phyloP scores from a whole-genome alignment of 139 green algal species.

The Tetraselmis striata region DNA sequence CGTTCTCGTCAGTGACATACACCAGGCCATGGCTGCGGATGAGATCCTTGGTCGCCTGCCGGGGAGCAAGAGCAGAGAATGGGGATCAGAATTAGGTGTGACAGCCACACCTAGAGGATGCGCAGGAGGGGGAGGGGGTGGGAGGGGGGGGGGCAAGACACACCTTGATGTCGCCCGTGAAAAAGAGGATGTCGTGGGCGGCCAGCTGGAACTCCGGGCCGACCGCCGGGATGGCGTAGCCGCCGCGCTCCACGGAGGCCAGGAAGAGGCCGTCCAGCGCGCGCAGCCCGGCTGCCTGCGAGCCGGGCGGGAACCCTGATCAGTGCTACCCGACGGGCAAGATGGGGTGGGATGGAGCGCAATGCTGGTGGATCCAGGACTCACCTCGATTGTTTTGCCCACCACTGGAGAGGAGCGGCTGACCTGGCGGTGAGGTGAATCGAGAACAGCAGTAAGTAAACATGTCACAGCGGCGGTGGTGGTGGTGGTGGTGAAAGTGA shows the following conservation, averaged over 20 bases:
- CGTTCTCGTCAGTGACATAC: background rate
- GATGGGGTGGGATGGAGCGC: too few species aligned
- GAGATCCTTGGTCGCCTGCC: background rate
- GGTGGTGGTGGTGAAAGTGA: too few species aligned
- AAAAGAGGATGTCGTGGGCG: constrained; percentile 29
- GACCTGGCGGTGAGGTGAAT: constrained; percentile 21
- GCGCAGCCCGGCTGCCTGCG: constrained; percentile 23
- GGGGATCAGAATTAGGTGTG: too few species aligned
- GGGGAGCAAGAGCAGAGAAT: too few species aligned
- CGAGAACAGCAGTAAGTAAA: constrained; percentile 43
- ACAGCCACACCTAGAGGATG: too few species aligned
- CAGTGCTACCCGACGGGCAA: too few species aligned
- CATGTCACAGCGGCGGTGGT: too few species aligned
- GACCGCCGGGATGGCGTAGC: constrained; percentile 29
- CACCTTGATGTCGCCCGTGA: constrained; percentile 32
- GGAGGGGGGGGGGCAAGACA: too few species aligned
- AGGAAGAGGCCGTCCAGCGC: constrained; percentile 27
- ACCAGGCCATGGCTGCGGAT: background rate
- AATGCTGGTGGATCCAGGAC: too few species aligned
- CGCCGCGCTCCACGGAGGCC: constrained; percentile 7
- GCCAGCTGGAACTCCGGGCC: constrained; percentile 29
- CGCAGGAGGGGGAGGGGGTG: too few species aligned
- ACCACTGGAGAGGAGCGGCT: constrained; percentile 15
- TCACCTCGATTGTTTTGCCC: constrained; percentile 28
- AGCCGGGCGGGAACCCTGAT: too few species aligned